Percentiles rank a stretch among this genome's conserved stretches.
Evolutionary conservation across 169 alveolate species (phyloP).

Genomic region (Eimeria sp.): DNA sequence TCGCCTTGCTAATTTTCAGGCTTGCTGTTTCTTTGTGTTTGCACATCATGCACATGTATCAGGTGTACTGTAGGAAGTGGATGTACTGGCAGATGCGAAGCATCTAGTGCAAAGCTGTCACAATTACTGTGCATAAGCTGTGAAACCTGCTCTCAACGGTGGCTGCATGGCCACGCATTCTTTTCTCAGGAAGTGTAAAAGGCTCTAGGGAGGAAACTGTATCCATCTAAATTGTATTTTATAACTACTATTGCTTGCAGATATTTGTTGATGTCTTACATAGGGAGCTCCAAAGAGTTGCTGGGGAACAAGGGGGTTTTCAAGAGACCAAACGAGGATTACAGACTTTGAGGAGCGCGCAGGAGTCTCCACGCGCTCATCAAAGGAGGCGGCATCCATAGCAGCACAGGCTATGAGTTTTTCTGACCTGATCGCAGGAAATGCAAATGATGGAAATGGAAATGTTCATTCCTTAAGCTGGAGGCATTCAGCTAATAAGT

Average conservation of each 20-base stretch:
- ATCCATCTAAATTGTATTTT: not conserved
- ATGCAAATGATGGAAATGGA: too few relatives aligned
- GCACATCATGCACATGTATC: not conserved
- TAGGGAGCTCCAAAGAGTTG: conserved; percentile 37
- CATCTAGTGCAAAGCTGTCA: not conserved
- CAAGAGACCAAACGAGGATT: conserved; percentile 65
- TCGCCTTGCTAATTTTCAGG: not conserved
- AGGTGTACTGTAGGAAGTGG: not conserved
- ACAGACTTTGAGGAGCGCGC: conserved; percentile 7
- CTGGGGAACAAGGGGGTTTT: conserved; percentile 58
- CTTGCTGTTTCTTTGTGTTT: not conserved
- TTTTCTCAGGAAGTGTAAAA: not conserved
- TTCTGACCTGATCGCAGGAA: conserved; percentile 26
- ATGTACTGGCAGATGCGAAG: not conserved
- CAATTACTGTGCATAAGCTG: not conserved
- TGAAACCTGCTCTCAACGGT: not conserved
- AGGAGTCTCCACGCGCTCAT: conserved; percentile 58
- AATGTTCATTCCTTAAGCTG: not conserved
- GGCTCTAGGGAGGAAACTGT: too few relatives aligned
- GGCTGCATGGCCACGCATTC: not conserved
- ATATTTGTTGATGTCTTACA: conserved; percentile 5
- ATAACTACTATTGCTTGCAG: not conserved
- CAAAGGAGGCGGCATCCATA: conserved; percentile 60
- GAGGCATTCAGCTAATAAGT: not conserved
- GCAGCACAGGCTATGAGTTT: conserved; percentile 42